Percentiles rank a stretch among this genome's conserved stretches.
These are phyloP conservation scores for Pistacia vera DNA, from an alignment of 345 rosid genomes.

Conservation along the genomic window DNA sequence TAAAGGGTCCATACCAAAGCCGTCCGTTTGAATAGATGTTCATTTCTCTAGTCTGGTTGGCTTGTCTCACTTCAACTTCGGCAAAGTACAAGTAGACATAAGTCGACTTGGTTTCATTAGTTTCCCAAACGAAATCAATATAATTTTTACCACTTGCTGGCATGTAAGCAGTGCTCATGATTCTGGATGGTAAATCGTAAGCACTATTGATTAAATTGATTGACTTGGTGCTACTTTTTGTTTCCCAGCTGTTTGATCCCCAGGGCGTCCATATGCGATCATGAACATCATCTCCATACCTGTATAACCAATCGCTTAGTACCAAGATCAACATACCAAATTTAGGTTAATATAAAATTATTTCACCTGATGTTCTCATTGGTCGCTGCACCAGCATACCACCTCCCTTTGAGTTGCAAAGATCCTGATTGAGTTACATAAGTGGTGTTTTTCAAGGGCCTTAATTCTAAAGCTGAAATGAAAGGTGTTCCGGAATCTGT, in stretches of 20 bases:
- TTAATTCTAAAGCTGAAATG: slow-evolving; percentile 18
- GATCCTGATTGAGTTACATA: slow-evolving; percentile 9
- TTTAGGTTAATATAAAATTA: not conserved
- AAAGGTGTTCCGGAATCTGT: slow-evolving; percentile 19
- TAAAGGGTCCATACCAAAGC: slow-evolving; percentile 24
- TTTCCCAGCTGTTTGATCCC: not conserved
- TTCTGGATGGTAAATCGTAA: slow-evolving; percentile 23
- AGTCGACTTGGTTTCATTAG: not conserved
- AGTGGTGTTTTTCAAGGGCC: slow-evolving; percentile 16
- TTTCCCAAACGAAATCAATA: not conserved
- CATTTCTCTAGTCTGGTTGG: slow-evolving; percentile 19
- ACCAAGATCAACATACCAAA: not conserved
- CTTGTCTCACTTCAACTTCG: no score
- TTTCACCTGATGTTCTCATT: not conserved
- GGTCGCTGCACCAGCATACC: not conserved
- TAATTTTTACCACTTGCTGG: slow-evolving; percentile 8
- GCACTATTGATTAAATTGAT: not conserved
- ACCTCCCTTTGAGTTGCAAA: not conserved
- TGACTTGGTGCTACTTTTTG: not conserved
- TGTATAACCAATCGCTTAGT: not conserved
- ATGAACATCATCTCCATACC: not conserved
- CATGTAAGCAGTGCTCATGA: slow-evolving; percentile 24
- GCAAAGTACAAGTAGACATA: slow-evolving; percentile 41
- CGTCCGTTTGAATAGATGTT: slow-evolving; percentile 25
- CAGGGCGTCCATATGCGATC: slow-evolving; percentile 5